A percentile compares a stretch with the other conserved stretches of the same genome.
These are phyloP conservation scores for Penicillium sp. DNA, from an alignment of 2,329 filamentous ascomycete genomes.

Conservation along the genomic window DNA sequence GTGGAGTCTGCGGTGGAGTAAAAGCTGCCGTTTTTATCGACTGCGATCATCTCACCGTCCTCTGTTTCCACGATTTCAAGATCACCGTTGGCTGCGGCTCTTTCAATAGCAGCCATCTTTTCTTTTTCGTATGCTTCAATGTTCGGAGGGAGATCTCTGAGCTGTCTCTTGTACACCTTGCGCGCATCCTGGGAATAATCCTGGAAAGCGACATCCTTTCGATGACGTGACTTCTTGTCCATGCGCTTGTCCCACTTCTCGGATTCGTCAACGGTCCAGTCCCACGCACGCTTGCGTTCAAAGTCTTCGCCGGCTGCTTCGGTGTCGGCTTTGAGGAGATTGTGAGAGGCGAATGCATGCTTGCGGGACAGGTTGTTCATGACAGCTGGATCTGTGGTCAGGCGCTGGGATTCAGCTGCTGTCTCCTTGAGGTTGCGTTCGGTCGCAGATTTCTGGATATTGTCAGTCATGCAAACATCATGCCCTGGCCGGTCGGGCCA, in stretches of 20 bases:
- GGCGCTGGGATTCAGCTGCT: constrained; percentile 76
- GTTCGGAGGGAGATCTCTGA: constrained; percentile 74
- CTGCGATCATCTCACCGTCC: constrained; percentile 87
- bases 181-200: constrained; percentile 85
- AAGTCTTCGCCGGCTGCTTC: constrained; percentile 87
- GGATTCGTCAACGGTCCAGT: constrained; percentile 94
- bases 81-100: constrained; percentile 79
- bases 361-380: constrained; percentile 80
- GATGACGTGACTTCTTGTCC: constrained; percentile 78
- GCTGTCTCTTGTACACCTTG: constrained; percentile 91
- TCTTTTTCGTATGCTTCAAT: constrained; percentile 83
- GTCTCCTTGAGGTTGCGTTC: constrained; percentile 77
- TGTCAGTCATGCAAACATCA: constrained; percentile 21
- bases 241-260: constrained; percentile 91
- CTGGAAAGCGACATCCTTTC: constrained; percentile 85
- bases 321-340: constrained; percentile 88
- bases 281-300: constrained; percentile 96
- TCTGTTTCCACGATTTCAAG: constrained; percentile 96
- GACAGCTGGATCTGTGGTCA: constrained; percentile 74
- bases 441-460: constrained; percentile 41
- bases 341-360: constrained; percentile 85
- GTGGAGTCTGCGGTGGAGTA: constrained; percentile 86
- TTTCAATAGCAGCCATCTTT: constrained; percentile 81
- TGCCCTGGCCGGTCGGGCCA: not conserved
- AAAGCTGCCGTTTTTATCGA: constrained; percentile 88